These are phyloP conservation scores for Hemerocallis citrina DNA, from an alignment of 106 monocot species.

Conservation along the genomic window DNA sequence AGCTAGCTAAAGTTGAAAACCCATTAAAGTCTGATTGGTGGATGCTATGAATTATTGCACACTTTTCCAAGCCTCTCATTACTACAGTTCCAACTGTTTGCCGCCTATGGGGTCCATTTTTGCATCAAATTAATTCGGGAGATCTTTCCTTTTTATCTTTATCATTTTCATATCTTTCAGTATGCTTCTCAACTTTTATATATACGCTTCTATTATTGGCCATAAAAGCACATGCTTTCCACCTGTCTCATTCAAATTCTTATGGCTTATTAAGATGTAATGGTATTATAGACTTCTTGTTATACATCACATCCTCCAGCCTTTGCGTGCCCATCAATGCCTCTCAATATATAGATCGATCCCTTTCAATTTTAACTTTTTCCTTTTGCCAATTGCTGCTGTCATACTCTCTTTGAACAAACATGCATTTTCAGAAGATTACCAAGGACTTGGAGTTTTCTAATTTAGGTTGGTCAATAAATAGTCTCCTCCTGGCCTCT, in stretches of 20 bases:
- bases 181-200: constrained; percentile 2
- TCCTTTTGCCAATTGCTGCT: background rate
- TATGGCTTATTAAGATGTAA: background rate
- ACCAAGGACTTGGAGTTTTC: background rate
- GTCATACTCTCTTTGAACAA: background rate
- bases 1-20: constrained; percentile 2
- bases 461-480: background rate
- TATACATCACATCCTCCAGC: constrained; percentile 3
- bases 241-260: constrained; percentile 14
- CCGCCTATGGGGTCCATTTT: constrained; percentile 4
- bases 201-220: constrained; percentile 13
- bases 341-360: background rate
- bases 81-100: background rate
- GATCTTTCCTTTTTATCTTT: background rate
- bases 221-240: constrained; percentile 17
- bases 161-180: constrained; percentile 8
- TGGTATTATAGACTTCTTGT: constrained; percentile 11
- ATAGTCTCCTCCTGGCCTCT: background rate
- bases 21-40: background rate
- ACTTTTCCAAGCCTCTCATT: background rate
- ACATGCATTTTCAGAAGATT: background rate
- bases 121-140: constrained; percentile 7
- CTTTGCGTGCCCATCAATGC: constrained; percentile 2
- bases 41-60: constrained; percentile 8
- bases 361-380: constrained; percentile 3